Evolutionary conservation across 208 protist species (phyloP).

Genomic region (Novymonas esmeraldas): DNA sequence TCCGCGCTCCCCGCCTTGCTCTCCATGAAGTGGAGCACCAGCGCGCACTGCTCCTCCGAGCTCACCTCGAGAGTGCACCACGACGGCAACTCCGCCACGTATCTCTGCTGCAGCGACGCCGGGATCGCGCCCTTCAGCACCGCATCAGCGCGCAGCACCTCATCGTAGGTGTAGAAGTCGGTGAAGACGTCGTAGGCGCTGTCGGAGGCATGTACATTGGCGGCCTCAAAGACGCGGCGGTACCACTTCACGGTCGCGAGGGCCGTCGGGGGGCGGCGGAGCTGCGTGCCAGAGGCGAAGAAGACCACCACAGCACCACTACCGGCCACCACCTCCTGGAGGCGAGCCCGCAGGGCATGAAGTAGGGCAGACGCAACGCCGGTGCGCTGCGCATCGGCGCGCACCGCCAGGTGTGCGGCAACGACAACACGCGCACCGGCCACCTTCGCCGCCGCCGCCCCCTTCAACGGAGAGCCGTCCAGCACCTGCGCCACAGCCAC

Average conservation of each 20-base stretch:
- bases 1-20: slow-evolving; percentile 45
- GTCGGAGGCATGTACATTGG: slow-evolving; percentile 34
- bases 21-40: slow-evolving; percentile 44
- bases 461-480: slow-evolving; percentile 18
- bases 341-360: slow-evolving; percentile 14
- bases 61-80: slow-evolving; percentile 26
- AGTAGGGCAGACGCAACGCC: slow-evolving; percentile 50
- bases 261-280: slow-evolving; percentile 43
- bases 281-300: slow-evolving; percentile 42
- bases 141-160: slow-evolving; percentile 63
- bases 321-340: slow-evolving; percentile 6
- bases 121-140: slow-evolving; percentile 69
- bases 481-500: slow-evolving; percentile 29
- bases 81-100: slow-evolving; percentile 28
- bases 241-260: slow-evolving; percentile 78
- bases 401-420: slow-evolving; percentile 43
- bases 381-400: slow-evolving; percentile 14
- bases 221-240: slow-evolving; percentile 52
- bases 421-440: slow-evolving; percentile 26
- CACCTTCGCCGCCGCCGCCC: slow-evolving; percentile 16
- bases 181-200: slow-evolving; percentile 61
- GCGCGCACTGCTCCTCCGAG: slow-evolving; percentile 23
- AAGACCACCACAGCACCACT: slow-evolving; percentile 36
- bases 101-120: slow-evolving; percentile 28
- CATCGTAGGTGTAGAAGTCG: slow-evolving; percentile 76